These are phyloP conservation scores for Botryotinia calthae DNA, from an alignment of 2,329 filamentous ascomycete genomes.

Conservation along the genomic window DNA sequence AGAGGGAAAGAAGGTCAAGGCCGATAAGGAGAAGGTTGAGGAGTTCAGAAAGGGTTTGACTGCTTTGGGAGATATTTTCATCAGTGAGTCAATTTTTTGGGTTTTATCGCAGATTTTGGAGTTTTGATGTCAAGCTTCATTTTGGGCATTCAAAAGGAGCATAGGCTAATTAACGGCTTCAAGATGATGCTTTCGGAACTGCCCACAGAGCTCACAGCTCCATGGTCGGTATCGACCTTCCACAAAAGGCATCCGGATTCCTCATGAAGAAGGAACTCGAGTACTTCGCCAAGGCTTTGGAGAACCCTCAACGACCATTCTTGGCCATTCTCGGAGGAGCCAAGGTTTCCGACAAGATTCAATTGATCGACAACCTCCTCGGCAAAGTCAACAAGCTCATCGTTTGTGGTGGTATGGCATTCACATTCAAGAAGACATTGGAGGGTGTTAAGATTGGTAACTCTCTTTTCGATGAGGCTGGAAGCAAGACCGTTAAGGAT, in stretches of 20 bases:
- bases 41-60: constrained; percentile 95
- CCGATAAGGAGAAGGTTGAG: constrained; percentile 87
- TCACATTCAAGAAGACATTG: constrained; percentile 99
- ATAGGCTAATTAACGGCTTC: background rate
- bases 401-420: constrained; percentile 97
- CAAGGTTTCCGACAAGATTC: constrained; percentile 99
- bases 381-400: constrained; percentile 97
- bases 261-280: constrained; percentile 99
- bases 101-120: background rate
- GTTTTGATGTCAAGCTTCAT: background rate
- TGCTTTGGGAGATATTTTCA: constrained; percentile 88
- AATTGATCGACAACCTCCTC: constrained; percentile 97
- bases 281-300: constrained; percentile 97
- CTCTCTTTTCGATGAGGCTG: constrained; percentile 90
- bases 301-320: constrained; percentile 91
- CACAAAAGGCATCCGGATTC: constrained; percentile 96
- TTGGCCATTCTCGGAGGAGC: constrained; percentile 96
- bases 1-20: constrained; percentile 96
- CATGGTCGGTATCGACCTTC: constrained; percentile 95
- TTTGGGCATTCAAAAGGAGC: background rate
- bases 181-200: constrained; percentile 97
- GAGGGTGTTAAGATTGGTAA: constrained; percentile 85
- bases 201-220: constrained; percentile 98
- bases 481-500: constrained; percentile 83
- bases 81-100: constrained; percentile 64